A percentile compares a stretch with the other conserved stretches of the same genome.
These are phyloP conservation scores for Marasmius oreades DNA, from an alignment of 1,284 basidiomycete species.

Conservation along the genomic window DNA sequence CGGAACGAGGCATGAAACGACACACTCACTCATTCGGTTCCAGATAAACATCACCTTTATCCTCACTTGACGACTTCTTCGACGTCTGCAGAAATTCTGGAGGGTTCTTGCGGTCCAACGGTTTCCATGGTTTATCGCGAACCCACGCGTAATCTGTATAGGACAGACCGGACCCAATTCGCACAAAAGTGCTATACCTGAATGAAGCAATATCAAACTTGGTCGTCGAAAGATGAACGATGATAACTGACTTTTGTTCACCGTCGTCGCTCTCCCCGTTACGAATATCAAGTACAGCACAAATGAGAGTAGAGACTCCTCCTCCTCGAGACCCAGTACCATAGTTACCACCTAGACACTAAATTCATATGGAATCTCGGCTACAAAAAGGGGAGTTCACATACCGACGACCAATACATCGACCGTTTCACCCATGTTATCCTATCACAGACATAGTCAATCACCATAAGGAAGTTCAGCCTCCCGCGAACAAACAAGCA, in stretches of 20 bases:
- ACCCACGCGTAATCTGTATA: conserved; percentile 84
- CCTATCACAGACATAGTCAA: conserved; percentile 38
- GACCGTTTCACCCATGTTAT: conserved; percentile 85
- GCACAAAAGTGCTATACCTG: conserved; percentile 78
- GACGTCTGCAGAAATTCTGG: conserved; percentile 61
- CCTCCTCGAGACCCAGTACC: conserved; percentile 71
- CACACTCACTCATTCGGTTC: conserved; percentile 69
- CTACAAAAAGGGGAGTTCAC: conserved; percentile 17
- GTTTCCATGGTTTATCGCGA: conserved; percentile 71
- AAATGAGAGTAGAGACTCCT: conserved; percentile 77
- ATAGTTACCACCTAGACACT: conserved; percentile 60
- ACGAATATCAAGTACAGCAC: conserved; percentile 73
- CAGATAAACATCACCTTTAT: conserved; percentile 79
- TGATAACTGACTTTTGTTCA: conserved; percentile 54
- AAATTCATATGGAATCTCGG: conserved; percentile 1
- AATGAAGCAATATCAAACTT: not conserved
- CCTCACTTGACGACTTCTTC: conserved; percentile 52
- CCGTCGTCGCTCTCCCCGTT: conserved; percentile 45
- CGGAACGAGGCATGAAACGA: not conserved
- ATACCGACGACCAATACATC: conserved; percentile 85
- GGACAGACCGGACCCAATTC: conserved; percentile 84
- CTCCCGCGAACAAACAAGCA: conserved; percentile 16
- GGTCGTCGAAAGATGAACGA: not conserved
- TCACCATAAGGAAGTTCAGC: not conserved
- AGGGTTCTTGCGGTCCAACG: conserved; percentile 61